Conservation (phyloP, 106 monocot species). For the Dioscorea alata region DNA sequence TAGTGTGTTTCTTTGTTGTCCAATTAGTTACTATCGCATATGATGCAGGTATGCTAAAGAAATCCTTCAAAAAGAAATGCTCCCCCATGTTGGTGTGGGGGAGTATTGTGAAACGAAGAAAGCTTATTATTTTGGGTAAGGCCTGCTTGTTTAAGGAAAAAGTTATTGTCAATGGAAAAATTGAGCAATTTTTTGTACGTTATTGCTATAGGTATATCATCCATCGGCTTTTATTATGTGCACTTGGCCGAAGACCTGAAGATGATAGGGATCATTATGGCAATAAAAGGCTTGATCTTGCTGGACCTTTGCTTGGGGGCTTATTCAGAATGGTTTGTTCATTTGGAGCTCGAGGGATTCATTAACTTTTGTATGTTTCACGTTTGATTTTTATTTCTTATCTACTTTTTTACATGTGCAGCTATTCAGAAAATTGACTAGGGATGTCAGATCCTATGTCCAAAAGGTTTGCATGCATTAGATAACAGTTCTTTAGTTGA, state of each 20-base stretch:
- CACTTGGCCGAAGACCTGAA: slow-evolving; percentile 91
- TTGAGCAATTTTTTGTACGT: neutral
- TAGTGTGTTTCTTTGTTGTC: neutral
- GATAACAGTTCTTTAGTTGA: too few relatives aligned
- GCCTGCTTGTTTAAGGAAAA: neutral
- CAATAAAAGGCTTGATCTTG: slow-evolving; percentile 95
- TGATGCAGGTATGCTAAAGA: slow-evolving; percentile 82
- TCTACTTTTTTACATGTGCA: slow-evolving; percentile 29
- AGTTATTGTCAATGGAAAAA: neutral
- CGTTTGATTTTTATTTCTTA: neutral
- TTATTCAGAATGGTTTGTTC: slow-evolving; percentile 90
- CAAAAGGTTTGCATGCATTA: slow-evolving; percentile 65
- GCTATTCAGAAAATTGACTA: slow-evolving; percentile 96
- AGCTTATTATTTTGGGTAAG: slow-evolving; percentile 97
- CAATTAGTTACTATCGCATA: slow-evolving; percentile 2
- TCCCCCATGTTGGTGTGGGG: slow-evolving; percentile 97
- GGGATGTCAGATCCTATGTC: slow-evolving; percentile 98
- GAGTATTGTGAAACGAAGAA: slow-evolving; percentile 99
- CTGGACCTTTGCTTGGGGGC: slow-evolving; percentile 96
- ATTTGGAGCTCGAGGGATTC: too few relatives aligned
- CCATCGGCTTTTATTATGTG: slow-evolving; percentile 88
- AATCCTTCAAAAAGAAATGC: slow-evolving; percentile 98
- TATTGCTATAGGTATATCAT: slow-evolving; percentile 72
- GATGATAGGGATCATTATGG: slow-evolving; percentile 99
- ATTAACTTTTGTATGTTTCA: too few relatives aligned